These are phyloP conservation scores for Colletotrichum sublineola DNA, from an alignment of 2,329 filamentous ascomycete species.

Conservation along the genomic window DNA sequence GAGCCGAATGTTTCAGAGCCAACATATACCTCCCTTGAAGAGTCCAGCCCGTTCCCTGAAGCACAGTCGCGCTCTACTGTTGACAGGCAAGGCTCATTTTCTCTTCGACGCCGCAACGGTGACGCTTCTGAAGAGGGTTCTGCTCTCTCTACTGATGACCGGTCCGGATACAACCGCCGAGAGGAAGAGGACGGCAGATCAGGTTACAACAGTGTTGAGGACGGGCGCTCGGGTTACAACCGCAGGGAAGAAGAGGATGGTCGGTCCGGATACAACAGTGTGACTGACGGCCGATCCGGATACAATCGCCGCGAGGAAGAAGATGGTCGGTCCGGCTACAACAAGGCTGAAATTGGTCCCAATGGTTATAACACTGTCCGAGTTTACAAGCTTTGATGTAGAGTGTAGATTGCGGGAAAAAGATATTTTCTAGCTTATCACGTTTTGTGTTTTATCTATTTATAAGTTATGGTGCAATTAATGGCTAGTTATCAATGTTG, in stretches of 20 bases:
- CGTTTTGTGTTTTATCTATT: not conserved
- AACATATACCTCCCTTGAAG: not conserved
- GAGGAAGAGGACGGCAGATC: not conserved
- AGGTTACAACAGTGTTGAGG: not conserved
- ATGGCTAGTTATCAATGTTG: not conserved
- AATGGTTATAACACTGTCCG: not conserved
- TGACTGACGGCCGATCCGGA: not conserved
- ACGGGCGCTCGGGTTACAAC: conserved; percentile 11
- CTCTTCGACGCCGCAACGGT: not conserved
- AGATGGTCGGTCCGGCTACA: conserved; percentile 3
- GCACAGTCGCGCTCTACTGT: too few species aligned
- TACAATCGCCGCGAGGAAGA: conserved; percentile 9
- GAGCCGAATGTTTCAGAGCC: not conserved
- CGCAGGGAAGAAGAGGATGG: not conserved
- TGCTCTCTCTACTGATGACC: not conserved
- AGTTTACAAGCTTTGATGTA: not conserved
- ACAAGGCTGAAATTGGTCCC: not conserved
- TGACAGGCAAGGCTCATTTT: too few species aligned
- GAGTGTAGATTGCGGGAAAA: not conserved
- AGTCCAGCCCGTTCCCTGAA: too few species aligned
- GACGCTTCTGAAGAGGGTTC: not conserved
- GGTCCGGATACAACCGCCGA: not conserved
- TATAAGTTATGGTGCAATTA: not conserved
- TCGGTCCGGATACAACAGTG: not conserved
- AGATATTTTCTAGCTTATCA: not conserved